Evolutionary conservation across 2,329 filamentous ascomycete species (phyloP), one percentile per base, ranked within the genome.

Genomic region (Penicillium sp.): DNA sequence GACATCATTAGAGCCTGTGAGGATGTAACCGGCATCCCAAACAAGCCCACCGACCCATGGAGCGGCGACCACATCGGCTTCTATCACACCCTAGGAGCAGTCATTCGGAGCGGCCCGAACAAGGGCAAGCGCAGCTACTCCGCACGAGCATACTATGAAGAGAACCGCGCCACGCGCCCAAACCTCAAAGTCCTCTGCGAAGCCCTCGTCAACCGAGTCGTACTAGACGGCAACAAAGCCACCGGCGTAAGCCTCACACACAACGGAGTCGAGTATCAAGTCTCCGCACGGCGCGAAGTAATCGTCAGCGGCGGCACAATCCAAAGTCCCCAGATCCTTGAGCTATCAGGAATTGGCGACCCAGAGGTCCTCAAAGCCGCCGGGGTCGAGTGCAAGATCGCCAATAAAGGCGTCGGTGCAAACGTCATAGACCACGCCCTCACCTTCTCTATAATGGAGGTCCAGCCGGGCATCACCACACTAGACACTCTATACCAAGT

Each of bases 311-410:
- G 83, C 0, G 86, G 86, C 0, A 79, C 80, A 21, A 74, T 82
- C 41, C 80, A 81, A 65, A 84, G 81, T 16, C 86, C 80, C 3
- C 83, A 81, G 70, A 75, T 84, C 19, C 79, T 83, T 16, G 85
- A 88, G 61, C 75, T 86, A 2, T 87, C 84, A 0, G 85, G 85
- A 0, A 78, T 88, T 25, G 85, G 86, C 3, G 75, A 78, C 45
- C 69, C 74, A 0, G 67, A 70, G 0, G 64, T 81, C 2, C 72
- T 83, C 2, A 60, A 67, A 10, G 65, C 65, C 0, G 75, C 75
- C 1, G 75, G 75, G 0, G 74, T 83, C 3, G 61, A 73, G 4
- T 71, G 75, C 33, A 75, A 76, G 50, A 71, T 81, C 7, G 68
- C 73, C 31, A 78, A 78, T 49, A 69, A 71, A 2, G 76, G 70